Base-by-base conservation (phyloP, 2,329 filamentous ascomycete genomes). In the Lomentospora prolificans region DNA sequence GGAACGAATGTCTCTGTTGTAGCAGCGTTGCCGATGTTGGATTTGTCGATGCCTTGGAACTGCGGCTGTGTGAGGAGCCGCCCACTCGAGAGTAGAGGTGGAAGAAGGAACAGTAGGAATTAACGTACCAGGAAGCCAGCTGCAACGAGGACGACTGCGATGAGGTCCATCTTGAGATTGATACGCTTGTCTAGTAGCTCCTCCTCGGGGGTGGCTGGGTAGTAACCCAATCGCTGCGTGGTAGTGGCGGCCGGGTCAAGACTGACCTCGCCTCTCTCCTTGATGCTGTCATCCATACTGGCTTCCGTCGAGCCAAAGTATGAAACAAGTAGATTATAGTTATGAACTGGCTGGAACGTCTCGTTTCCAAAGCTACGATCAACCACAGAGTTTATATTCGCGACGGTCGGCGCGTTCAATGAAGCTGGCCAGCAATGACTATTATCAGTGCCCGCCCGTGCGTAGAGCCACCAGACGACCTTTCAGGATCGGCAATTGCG, bases 11-110 rank as follows among this genome's bases (percentile, higher is more conserved):
- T 52, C 10, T 31, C 30, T 33, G 30, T 52, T 7, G 50, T 66
- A 61, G 74, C 77, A 7, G 81, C 82, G 64, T 85, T 86, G 19
- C 81, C 78, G 50, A 71, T 66, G 58, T 71, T 71, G 57, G 68
- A 62, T 36, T 66, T 64, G 53, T 71, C 69, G 19, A 71, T 33
- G 30, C 30, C 30, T 33, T 33, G 30, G 64, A 33, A 33, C 30
- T 33, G 12, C 12, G 30, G 30, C 30, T 33, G 7, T 33, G 30
- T 33, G 6, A 33, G 30, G 12, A n/a, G n/a, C n/a, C n/a, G n/a
- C n/a, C n/a, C n/a, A n/a, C n/a, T n/a, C n/a, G n/a, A n/a, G n/a
- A n/a, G n/a, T n/a, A n/a, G n/a, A n/a, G n/a, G n/a, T n/a, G n/a
- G n/a, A n/a, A n/a, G n/a, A n/a, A n/a, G n/a, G n/a, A n/a, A n/a